A percentile compares a stretch with the other conserved stretches of the same genome.
phyloP scores from a whole-genome alignment of 2,329 filamentous ascomycete species.

The Monilinia laxa region DNA sequence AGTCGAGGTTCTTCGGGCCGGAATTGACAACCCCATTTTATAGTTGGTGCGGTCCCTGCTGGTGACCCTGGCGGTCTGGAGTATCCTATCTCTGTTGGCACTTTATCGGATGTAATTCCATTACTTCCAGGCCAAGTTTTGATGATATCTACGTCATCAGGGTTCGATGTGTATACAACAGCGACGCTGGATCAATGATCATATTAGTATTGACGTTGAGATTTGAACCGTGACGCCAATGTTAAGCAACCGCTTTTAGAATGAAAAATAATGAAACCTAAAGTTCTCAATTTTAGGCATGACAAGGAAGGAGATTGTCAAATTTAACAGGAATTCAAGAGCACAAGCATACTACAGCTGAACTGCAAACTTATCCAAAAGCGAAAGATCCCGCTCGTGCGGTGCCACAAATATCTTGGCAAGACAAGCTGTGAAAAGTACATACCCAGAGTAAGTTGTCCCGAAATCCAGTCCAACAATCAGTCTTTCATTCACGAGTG shows the following conservation, averaged over 20 bases:
- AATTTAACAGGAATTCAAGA: not conserved
- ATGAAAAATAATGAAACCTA: not conserved
- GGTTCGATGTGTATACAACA: constrained; percentile 70
- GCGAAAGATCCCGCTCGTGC: not conserved
- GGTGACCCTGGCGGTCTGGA: constrained; percentile 46
- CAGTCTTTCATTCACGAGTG: constrained; percentile 58
- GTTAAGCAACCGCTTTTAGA: not conserved
- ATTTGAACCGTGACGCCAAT: not conserved
- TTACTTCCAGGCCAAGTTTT: constrained; percentile 83
- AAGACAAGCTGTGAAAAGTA: constrained; percentile 5
- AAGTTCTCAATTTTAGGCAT: not conserved
- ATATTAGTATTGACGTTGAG: not conserved
- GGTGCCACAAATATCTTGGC: constrained; percentile 13
- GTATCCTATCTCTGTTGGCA: constrained; percentile 73
- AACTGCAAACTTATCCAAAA: not conserved
- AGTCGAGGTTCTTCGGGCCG: constrained; percentile 73
- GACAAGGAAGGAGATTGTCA: not conserved
- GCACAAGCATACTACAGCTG: not conserved
- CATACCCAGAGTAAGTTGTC: constrained; percentile 74
- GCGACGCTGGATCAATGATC: constrained; percentile 53
- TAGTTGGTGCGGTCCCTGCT: constrained; percentile 46
- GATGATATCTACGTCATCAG: constrained; percentile 80
- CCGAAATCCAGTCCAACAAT: constrained; percentile 82
- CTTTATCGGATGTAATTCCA: constrained; percentile 85
- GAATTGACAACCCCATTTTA: constrained; percentile 83